phyloP scores from a whole-genome alignment of 768 basidiomycete species.

The Trametes gibbosa region DNA sequence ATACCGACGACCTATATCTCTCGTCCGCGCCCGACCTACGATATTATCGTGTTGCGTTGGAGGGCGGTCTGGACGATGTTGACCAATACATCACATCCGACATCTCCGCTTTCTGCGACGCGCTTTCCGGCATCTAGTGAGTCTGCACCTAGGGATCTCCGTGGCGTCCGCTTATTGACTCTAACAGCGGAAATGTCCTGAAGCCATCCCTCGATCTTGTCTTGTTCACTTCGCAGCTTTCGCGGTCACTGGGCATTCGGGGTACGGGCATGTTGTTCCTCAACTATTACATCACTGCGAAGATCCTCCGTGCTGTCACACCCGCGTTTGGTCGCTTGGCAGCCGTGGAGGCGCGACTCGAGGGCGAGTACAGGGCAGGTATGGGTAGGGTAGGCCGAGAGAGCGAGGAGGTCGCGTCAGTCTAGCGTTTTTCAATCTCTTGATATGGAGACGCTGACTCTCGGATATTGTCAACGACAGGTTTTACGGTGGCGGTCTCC shows the following conservation, averaged over 20 bases:
- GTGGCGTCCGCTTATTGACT: background rate
- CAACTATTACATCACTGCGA: conserved; percentile 86
- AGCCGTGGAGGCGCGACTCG: conserved; percentile 78
- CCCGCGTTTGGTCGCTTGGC: conserved; percentile 92
- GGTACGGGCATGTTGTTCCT: conserved; percentile 77
- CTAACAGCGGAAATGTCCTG: conserved; percentile 78
- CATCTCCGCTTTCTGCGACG: conserved; percentile 84
- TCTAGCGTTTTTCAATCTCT: conserved; percentile 13
- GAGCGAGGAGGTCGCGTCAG: conserved; percentile 89
- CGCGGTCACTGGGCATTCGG: conserved; percentile 80
- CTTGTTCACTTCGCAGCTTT: conserved; percentile 90
- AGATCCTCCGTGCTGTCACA: conserved; percentile 79
- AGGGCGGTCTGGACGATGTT: conserved; percentile 55
- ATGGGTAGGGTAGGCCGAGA: conserved; percentile 85
- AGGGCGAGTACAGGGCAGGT: conserved; percentile 90
- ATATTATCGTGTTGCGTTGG: conserved; percentile 52
- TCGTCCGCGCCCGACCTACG: conserved; percentile 67
- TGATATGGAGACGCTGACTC: background rate
- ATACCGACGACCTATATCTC: conserved; percentile 90
- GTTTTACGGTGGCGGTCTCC: conserved; percentile 86
- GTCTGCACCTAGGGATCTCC: conserved; percentile 29
- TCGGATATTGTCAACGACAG: conserved; percentile 43
- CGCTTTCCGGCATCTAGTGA: conserved; percentile 83
- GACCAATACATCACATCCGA: conserved; percentile 95
- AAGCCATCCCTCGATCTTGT: conserved; percentile 90